These are phyloP conservation scores for Penicillium parvum DNA, from an alignment of 495 filamentous ascomycete species.

Conservation along the genomic window DNA sequence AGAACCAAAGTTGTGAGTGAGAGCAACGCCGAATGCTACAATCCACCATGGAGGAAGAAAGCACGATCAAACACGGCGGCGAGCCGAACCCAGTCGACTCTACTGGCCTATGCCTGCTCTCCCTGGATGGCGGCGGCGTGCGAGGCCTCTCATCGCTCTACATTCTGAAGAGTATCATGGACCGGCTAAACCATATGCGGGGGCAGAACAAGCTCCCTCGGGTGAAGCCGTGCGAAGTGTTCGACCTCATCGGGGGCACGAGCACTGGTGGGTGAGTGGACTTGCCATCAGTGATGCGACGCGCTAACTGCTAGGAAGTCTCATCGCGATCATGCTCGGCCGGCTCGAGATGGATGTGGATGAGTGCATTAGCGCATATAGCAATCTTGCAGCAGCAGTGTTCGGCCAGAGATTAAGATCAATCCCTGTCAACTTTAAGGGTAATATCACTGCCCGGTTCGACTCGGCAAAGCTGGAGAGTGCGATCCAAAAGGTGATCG, in stretches of 20 bases:
- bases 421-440: conserved; percentile 28
- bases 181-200: conserved; percentile 22
- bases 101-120: conserved; percentile 27
- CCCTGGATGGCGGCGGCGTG: conserved; percentile 53
- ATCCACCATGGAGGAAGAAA: background rate
- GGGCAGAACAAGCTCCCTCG: conserved; percentile 7
- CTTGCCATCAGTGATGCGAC: background rate
- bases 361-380: conserved; percentile 45
- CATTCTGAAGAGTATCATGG: conserved; percentile 49
- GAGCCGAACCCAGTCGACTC: conserved; percentile 7
- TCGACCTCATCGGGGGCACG: conserved; percentile 40
- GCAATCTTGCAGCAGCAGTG: conserved; percentile 26
- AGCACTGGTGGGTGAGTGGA: conserved; percentile 36
- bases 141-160: conserved; percentile 48
- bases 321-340: conserved; percentile 41
- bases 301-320: conserved; percentile 11
- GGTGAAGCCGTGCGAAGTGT: conserved; percentile 48
- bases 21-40: background rate
- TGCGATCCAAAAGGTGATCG: conserved; percentile 35
- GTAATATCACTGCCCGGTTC: conserved; percentile 28
- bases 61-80: conserved; percentile 1
- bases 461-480: conserved; percentile 35
- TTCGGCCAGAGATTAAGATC: conserved; percentile 31
- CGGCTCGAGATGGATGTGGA: conserved; percentile 43
- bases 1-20: background rate